phyloP scores from a whole-genome alignment of 306 rosid genomes.

The Acmispon strigosus region DNA sequence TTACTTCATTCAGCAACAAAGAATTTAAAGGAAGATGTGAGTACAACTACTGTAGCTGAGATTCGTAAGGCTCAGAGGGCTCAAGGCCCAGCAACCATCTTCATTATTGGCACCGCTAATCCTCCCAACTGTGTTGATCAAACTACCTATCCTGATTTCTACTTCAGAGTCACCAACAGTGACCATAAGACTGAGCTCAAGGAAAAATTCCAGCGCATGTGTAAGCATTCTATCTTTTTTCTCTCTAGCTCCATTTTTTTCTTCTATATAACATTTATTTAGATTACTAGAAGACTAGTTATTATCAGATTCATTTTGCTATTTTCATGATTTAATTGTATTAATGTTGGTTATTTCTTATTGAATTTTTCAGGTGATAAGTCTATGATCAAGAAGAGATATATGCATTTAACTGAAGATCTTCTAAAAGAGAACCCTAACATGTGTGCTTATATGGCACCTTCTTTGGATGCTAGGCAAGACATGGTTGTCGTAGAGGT shows the following conservation, averaged over 20 bases:
- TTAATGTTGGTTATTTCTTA: background rate
- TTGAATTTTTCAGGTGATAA: slow-evolving; percentile 35
- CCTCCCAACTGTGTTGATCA: no score
- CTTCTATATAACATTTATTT: background rate
- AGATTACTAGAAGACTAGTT: background rate
- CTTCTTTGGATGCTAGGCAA: slow-evolving; percentile 67
- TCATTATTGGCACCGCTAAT: no score
- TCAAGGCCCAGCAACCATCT: no score
- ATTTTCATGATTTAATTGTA: background rate
- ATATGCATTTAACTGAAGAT: slow-evolving; percentile 17
- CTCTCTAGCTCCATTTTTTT: no score
- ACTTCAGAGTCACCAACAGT: no score
- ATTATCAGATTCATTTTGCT: background rate
- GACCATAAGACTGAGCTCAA: no score
- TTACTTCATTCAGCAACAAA: no score
- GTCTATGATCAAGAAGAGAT: slow-evolving; percentile 31
- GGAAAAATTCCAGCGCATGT: slow-evolving; percentile 23
- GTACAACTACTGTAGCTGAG: no score
- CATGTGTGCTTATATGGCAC: slow-evolving; percentile 54
- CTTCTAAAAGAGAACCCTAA: slow-evolving; percentile 24
- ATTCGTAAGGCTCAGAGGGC: no score
- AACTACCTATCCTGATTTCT: no score
- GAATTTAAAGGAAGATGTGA: no score
- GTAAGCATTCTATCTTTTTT: background rate
- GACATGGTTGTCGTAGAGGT: slow-evolving; percentile 67